Evolutionary conservation across 1,139 yeast species (phyloP), one percentile per base, ranked within the genome.

Genomic region (Debaryomyces fabryi): DNA sequence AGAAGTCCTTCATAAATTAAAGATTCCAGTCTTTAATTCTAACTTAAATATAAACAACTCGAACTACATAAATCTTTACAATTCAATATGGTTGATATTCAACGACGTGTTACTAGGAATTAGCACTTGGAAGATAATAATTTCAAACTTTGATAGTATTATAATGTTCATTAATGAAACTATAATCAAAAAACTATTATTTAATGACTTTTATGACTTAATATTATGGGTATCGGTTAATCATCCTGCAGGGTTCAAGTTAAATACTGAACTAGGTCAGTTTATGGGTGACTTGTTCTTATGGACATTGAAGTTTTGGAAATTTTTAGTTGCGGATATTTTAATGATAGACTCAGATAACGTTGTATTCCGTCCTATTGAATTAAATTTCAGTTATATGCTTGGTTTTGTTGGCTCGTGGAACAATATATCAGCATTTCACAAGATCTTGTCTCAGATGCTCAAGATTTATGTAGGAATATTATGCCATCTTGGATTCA

Each of bases 201-300:
- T 65, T 48, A 48, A 54, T 16, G 67, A 69, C 16, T 67, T 86
- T 44, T 71, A 76, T 36, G 57, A 63, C 2, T 67, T 86, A 29
- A 83, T 92, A 10, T 57, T 73, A 2, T 88, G 96, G 95, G 74
- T 95, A 32, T 90, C 92, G 70, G 81, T 81, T 13, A 53, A 71
- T 55, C 88, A 93, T 63, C 99, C 99, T 0, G 97, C 96, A 8
- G 99, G 99, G 2, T 84, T 95, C 60, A 95, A 95, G 62, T 78
- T 95, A 49, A 95, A 95, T 65, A 85, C 83, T 49, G 97, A 91
- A 60, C 73, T 95, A 32, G 92, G 97, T 0, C 78, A 76, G 24
- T 95, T 95, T 59, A 77, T 92, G 64, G 96, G 97, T 21, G 96
- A 91, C 49, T 69, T 95, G 45, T 87, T 88, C 56, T 63, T 87